A percentile compares a stretch with the other conserved stretches of the same genome.
Evolutionary conservation across 78 protist species (phyloP).

Genomic region (Dictyostelium purpureum): DNA sequence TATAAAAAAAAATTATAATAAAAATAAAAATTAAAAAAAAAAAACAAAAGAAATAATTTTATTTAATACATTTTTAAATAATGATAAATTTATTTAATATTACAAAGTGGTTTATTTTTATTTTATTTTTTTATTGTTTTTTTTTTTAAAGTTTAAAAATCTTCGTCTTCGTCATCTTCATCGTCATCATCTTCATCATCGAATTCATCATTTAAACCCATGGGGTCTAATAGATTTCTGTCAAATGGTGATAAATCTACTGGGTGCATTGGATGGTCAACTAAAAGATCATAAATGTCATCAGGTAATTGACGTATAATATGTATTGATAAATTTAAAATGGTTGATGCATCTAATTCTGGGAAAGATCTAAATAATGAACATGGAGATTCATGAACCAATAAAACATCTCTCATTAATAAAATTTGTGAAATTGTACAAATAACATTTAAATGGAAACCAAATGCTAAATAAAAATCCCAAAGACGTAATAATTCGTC

Average conservation of each 20-base stretch:
- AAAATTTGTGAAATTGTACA: slow-evolving; percentile 81
- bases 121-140: not conserved
- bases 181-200: not conserved
- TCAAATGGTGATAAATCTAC: not conserved
- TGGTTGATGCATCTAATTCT: slow-evolving; percentile 46
- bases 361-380: slow-evolving; percentile 73
- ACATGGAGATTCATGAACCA: slow-evolving; percentile 69
- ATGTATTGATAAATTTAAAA: slow-evolving; percentile 50
- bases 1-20: not conserved
- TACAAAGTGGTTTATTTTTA: not conserved
- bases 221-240: not conserved
- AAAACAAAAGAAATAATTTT: no score
- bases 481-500: slow-evolving; percentile 83
- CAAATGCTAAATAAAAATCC: slow-evolving; percentile 90
- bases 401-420: slow-evolving; percentile 66
- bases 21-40: not conserved
- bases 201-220: not conserved
- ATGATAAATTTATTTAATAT: not conserved
- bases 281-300: slow-evolving; percentile 52
- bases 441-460: slow-evolving; percentile 82
- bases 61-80: not conserved
- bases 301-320: slow-evolving; percentile 74
- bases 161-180: not conserved
- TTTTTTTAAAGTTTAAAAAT: not conserved
- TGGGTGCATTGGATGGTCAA: slow-evolving; percentile 39